phyloP scores from a whole-genome alignment of 2,329 filamentous ascomycete species.

The Kalmusia sp. region DNA sequence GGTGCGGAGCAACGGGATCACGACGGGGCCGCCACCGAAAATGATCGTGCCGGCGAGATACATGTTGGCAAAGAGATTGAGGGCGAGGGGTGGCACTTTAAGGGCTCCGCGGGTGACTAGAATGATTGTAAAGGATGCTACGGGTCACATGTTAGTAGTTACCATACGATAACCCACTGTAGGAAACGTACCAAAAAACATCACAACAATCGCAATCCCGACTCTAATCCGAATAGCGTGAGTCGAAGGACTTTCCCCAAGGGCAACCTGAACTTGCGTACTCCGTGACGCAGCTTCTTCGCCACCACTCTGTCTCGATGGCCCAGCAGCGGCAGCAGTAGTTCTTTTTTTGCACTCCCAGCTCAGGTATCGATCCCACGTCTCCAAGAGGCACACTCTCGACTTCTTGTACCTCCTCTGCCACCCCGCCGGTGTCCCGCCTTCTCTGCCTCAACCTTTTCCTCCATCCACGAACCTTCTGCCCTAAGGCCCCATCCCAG shows the following conservation, averaged over 20 bases:
- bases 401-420: slow-evolving; percentile 40
- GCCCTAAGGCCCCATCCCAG: slow-evolving; percentile 64
- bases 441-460: slow-evolving; percentile 25
- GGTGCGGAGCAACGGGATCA: slow-evolving; percentile 52
- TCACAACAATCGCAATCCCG: slow-evolving; percentile 3
- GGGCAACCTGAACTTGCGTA: neutral
- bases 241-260: neutral
- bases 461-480: slow-evolving; percentile 43
- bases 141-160: slow-evolving; percentile 6
- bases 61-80: slow-evolving; percentile 73
- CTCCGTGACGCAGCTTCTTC: neutral
- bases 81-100: slow-evolving; percentile 54
- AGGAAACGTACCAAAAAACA: slow-evolving; percentile 32
- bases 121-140: slow-evolving; percentile 62
- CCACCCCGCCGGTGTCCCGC: slow-evolving; percentile 20
- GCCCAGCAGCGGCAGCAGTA: neutral
- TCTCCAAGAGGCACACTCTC: neutral
- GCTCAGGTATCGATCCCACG: neutral
- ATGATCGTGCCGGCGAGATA: slow-evolving; percentile 73
- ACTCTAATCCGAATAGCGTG: slow-evolving; percentile 3
- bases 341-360: neutral
- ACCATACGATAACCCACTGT: slow-evolving; percentile 1
- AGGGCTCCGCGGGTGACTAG: slow-evolving; percentile 58
- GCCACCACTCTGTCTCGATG: neutral
- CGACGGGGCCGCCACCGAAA: slow-evolving; percentile 55